Evolutionary conservation across 495 filamentous ascomycete species (phyloP), one percentile per base, ranked within the genome.

Genomic region (Penicillium alfredii): DNA sequence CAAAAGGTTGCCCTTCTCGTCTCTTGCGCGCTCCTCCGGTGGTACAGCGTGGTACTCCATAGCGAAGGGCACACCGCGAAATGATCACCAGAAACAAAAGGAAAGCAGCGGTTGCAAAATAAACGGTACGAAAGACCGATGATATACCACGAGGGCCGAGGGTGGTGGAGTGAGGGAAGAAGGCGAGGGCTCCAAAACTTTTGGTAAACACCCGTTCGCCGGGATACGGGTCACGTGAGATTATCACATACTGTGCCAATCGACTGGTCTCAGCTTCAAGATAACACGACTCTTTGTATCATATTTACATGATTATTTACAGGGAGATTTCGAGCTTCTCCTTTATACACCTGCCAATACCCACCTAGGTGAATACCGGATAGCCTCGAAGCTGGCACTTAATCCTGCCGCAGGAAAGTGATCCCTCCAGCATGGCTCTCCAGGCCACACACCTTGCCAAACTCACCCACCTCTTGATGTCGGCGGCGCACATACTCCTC

Each of bases 11-110:
- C 79, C 79, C 27, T 73, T 69, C 15, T 76, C 67, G 47, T 80
- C 77, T 48, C 66, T 60, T 19, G 76, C 78, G 44, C 76, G 71
- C 56, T 82, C 79, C 54, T 75, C 68, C 13, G 68, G 71, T n/a
- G 77, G 79, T 14, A 83, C 79, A 27, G 70, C 74, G 51, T 83
- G 79, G 30, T 82, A 76, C 52, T 82, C 78, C 66, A 79, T 80
- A 27, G 49, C 51, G 17, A 17, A 25, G 30, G n/a, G 23, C 7
- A 22, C 13, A 16, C 24, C 11, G 25, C 14, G 21, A 32, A 38
- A 10, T 6, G 23, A 12, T 2, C 6, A 6, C 29, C 14, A 0
- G 17, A 3, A 29, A 16, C 1, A 37, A 31, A 7, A 14, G 11
- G 12, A 12, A 20, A 22, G 9, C 8, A 33, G 17, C 1, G n/a